phyloP scores from a whole-genome alignment of 2,329 filamentous ascomycete species.

The Fusarium sororula region DNA sequence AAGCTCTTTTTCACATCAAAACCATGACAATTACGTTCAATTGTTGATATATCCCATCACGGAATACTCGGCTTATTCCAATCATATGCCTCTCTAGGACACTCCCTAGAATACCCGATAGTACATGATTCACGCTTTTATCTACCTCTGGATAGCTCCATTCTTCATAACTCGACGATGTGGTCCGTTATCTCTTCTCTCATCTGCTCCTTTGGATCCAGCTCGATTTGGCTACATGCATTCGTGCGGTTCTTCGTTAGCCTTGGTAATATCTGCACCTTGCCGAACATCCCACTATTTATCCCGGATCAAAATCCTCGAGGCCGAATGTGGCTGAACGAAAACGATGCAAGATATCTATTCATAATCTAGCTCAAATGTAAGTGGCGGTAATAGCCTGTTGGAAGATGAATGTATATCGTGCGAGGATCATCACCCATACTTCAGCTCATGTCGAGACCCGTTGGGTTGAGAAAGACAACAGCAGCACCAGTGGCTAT shows the following conservation, averaged over 20 bases:
- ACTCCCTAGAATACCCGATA: neutral
- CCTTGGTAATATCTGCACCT: constrained; percentile 25
- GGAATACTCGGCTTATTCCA: neutral
- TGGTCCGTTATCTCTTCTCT: constrained; percentile 29
- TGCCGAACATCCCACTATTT: constrained; percentile 16
- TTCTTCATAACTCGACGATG: neutral
- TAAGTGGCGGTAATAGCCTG: neutral
- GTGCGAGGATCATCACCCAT: neutral
- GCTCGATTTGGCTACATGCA: constrained; percentile 26
- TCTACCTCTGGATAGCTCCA: neutral
- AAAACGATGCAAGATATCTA: neutral
- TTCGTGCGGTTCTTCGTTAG: constrained; percentile 5
- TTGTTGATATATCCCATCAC: neutral
- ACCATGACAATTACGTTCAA: neutral
- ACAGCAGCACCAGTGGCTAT: neutral
- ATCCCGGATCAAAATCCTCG: neutral
- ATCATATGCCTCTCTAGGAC: neutral
- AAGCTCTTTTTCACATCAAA: neutral
- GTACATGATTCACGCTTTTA: neutral
- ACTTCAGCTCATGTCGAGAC: neutral
- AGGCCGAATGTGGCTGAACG: neutral
- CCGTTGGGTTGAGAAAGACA: neutral
- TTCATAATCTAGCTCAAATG: neutral
- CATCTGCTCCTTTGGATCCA: neutral
- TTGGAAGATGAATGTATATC: neutral